These are phyloP conservation scores for Blastocystis hominis DNA, from an alignment of 352 stramenopile species.

Conservation along the genomic window DNA sequence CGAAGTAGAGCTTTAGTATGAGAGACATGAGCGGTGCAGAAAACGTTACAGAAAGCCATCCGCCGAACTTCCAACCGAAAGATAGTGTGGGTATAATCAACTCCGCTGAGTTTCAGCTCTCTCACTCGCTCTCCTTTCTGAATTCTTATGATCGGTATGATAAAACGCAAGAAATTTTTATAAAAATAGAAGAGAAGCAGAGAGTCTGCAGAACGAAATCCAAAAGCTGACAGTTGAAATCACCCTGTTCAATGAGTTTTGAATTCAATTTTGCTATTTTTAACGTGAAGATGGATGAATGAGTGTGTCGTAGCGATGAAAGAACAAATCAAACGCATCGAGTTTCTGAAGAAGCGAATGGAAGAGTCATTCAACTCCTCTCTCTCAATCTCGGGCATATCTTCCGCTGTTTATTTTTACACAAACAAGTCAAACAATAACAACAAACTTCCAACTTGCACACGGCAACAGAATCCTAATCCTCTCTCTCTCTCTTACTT, in stretches of 20 bases:
- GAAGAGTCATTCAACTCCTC: not conserved
- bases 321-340: not conserved
- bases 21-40: not conserved
- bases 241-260: slow-evolving; percentile 21
- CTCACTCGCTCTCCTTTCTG: not conserved
- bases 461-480: not conserved
- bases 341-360: slow-evolving; percentile 24
- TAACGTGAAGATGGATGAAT: slow-evolving; percentile 2
- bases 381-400: not conserved
- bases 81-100: not conserved
- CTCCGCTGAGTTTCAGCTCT: not conserved
- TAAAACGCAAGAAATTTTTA: too few species aligned
- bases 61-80: not conserved
- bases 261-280: not conserved
- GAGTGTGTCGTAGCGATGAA: not conserved
- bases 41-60: not conserved
- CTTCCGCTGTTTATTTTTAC: too few species aligned
- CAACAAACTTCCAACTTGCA: not conserved
- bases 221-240: not conserved
- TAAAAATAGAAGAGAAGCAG: not conserved
- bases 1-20: not conserved
- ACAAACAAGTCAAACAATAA: too few species aligned
- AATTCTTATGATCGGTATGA: not conserved
- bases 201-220: not conserved
- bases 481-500: not conserved